These are phyloP conservation scores for Coemansia brasiliensis DNA, from an alignment of 192 early-diverging fungal species.

Conservation along the genomic window DNA sequence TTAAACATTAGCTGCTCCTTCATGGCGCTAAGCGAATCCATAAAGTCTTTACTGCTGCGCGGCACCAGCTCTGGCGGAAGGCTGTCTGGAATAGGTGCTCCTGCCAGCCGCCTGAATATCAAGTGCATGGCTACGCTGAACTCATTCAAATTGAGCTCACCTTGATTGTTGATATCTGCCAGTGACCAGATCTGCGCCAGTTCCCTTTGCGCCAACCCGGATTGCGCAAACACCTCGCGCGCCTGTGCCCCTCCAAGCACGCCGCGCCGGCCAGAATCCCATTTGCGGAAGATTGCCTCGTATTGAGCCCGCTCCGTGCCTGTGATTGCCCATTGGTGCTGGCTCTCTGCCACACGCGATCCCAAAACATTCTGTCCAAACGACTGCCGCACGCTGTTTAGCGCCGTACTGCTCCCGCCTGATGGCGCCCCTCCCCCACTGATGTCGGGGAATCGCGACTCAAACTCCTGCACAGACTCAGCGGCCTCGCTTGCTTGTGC, in stretches of 20 bases:
- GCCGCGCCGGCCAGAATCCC: slow-evolving; percentile 55
- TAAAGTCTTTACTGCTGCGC: slow-evolving; percentile 79
- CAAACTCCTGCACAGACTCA: slow-evolving; percentile 37
- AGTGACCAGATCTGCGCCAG: slow-evolving; percentile 59
- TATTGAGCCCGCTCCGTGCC: slow-evolving; percentile 36
- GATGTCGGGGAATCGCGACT: slow-evolving; percentile 41
- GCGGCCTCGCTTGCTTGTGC: not conserved
- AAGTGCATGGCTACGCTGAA: slow-evolving; percentile 98
- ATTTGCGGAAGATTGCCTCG: slow-evolving; percentile 51
- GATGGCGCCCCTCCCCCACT: slow-evolving; percentile 6
- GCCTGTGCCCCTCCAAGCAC: slow-evolving; percentile 58
- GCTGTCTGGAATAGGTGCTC: slow-evolving; percentile 72
- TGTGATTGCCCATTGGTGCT: slow-evolving; percentile 47
- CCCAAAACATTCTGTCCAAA: slow-evolving; percentile 31
- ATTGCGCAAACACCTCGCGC: slow-evolving; percentile 62
- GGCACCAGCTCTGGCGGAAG: slow-evolving; percentile 87
- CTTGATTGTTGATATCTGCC: slow-evolving; percentile 55
- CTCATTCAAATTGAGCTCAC: slow-evolving; percentile 91
- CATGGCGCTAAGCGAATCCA: slow-evolving; percentile 57
- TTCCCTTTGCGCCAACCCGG: slow-evolving; percentile 52
- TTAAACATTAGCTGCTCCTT: slow-evolving; percentile 51
- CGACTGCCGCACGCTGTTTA: slow-evolving; percentile 38
- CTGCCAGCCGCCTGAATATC: slow-evolving; percentile 84
- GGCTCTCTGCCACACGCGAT: slow-evolving; percentile 17
- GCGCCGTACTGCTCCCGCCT: slow-evolving; percentile 4